Percentiles rank a stretch among this genome's conserved stretches.
Evolutionary conservation across 2,329 filamentous ascomycete genomes (phyloP).

Genomic region (Aspergillus unguis): DNA sequence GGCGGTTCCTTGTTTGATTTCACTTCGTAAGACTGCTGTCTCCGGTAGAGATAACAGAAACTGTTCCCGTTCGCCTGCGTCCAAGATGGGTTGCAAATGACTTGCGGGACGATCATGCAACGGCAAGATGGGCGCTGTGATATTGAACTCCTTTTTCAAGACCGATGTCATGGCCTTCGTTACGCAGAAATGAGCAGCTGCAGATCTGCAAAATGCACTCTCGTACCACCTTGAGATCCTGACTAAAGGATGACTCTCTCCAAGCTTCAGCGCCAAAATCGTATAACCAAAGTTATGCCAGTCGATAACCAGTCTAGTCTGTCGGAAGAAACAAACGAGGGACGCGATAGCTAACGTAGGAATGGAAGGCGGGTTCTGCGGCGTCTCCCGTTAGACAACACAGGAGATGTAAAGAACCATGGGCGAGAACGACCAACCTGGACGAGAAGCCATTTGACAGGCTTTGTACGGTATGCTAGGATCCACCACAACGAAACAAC

Average conservation of each 20-base stretch:
- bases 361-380: constrained; percentile 87
- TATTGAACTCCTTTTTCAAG: constrained; percentile 63
- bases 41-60: constrained; percentile 67
- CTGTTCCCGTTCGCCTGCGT: constrained; percentile 46
- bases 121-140: constrained; percentile 64
- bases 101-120: constrained; percentile 83
- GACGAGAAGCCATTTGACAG: constrained; percentile 80
- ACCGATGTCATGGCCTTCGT: constrained; percentile 82
- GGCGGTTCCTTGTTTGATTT: constrained; percentile 57
- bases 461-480: constrained; percentile 69
- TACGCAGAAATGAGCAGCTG: constrained; percentile 77
- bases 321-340: constrained; percentile 69
- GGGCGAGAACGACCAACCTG: constrained; percentile 50
- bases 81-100: constrained; percentile 70
- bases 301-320: constrained; percentile 82
- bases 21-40: constrained; percentile 57
- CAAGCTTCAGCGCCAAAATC: constrained; percentile 70
- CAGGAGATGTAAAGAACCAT: neutral
- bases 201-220: constrained; percentile 63
- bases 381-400: neutral
- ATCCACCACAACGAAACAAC: constrained; percentile 66
- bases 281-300: constrained; percentile 99
- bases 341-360: constrained; percentile 78
- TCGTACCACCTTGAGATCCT: constrained; percentile 75
- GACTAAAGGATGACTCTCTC: constrained; percentile 69